phyloP scores from a whole-genome alignment of 139 green algal species.

The Spirogloea muscicola region DNA sequence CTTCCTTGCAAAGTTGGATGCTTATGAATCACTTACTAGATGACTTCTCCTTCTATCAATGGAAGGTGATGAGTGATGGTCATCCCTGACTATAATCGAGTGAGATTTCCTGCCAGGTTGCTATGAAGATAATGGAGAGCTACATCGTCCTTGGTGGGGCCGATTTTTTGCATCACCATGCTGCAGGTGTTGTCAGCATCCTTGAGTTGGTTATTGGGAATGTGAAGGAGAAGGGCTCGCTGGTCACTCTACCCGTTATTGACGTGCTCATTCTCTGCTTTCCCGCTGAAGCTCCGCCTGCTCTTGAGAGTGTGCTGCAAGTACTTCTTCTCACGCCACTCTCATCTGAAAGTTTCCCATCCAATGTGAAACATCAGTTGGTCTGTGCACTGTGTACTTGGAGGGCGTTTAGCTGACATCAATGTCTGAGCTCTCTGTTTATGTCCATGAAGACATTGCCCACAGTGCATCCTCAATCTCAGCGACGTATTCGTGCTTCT shows the following conservation, averaged over 20 bases:
- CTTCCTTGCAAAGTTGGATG: no score
- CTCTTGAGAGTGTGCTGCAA: slow-evolving; percentile 54
- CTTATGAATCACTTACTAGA: no score
- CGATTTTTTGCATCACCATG: slow-evolving; percentile 64
- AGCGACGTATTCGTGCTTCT: no score
- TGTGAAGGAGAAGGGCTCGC: slow-evolving; percentile 59
- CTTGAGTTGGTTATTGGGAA: slow-evolving; percentile 58
- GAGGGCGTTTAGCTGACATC: no score
- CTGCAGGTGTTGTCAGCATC: slow-evolving; percentile 50
- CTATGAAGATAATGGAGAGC: slow-evolving; percentile 54
- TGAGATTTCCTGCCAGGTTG: slow-evolving; percentile 22
- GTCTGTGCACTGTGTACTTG: no score
- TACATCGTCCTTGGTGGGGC: slow-evolving; percentile 66
- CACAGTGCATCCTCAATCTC: slow-evolving; percentile 52
- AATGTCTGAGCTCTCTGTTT: background rate
- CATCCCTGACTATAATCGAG: no score
- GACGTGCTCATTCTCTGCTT: slow-evolving; percentile 52
- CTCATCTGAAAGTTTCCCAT: no score
- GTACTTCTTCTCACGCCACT: slow-evolving; percentile 7
- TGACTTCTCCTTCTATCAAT: no score
- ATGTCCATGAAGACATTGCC: background rate
- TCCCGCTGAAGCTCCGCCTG: slow-evolving; percentile 48
- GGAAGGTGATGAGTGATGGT: no score
- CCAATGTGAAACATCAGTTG: no score
- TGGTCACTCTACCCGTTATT: slow-evolving; percentile 37